phyloP scores from a whole-genome alignment of 2,329 filamentous ascomycete species.

The Fusarium chlamydosporum region DNA sequence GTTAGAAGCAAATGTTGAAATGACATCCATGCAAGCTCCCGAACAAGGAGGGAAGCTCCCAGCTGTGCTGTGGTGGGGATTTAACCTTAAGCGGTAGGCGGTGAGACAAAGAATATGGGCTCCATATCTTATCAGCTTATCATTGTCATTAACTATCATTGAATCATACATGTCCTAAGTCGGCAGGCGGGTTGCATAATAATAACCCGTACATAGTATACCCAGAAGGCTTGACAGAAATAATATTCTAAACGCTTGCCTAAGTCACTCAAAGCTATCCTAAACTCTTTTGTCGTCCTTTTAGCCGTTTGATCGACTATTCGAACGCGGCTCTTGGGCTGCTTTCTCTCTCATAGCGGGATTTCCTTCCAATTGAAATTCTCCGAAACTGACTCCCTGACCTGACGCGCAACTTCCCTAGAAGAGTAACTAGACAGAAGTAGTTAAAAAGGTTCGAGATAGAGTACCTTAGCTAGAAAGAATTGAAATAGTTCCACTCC shows the following conservation, averaged over 20 bases:
- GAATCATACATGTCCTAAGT: slow-evolving; percentile 4
- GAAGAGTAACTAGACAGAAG: slow-evolving; percentile 22
- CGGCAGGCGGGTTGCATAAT: not conserved
- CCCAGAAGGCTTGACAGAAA: too few species aligned
- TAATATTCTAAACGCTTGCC: too few species aligned
- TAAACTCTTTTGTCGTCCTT: too few species aligned
- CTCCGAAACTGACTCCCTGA: not conserved
- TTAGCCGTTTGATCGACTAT: not conserved
- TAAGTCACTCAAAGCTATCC: too few species aligned
- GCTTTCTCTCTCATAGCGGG: slow-evolving; percentile 11
- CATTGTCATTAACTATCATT: slow-evolving; percentile 2
- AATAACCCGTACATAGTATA: too few species aligned
- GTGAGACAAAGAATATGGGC: slow-evolving; percentile 17
- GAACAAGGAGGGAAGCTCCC: slow-evolving; percentile 30
- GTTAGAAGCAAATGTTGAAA: slow-evolving; percentile 26
- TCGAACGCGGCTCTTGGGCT: slow-evolving; percentile 23
- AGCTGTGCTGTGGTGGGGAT: slow-evolving; percentile 40
- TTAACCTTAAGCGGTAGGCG: slow-evolving; percentile 40
- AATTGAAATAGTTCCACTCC: slow-evolving; percentile 44
- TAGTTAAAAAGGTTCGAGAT: slow-evolving; percentile 29
- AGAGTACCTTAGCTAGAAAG: slow-evolving; percentile 4
- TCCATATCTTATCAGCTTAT: slow-evolving; percentile 19
- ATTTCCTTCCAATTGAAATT: slow-evolving; percentile 19
- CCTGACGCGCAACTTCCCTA: not conserved
- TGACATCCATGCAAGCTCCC: slow-evolving; percentile 32